Conservation (phyloP, 768 basidiomycete species). For the Candolleomyces eurysporus region DNA sequence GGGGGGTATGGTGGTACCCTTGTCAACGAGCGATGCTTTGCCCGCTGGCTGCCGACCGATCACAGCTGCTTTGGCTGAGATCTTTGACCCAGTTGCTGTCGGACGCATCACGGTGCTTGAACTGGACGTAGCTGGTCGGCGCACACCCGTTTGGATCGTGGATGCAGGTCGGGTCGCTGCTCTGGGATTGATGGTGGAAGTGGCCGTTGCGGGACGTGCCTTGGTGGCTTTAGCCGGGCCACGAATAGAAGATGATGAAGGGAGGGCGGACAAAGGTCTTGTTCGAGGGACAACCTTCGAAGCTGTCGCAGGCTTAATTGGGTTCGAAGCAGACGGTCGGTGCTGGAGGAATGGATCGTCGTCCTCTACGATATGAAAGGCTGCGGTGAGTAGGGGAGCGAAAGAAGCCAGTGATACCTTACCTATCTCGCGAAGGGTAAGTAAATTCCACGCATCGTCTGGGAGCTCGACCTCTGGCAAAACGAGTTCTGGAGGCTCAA, state of each 20-base stretch:
- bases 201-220: constrained; percentile 6
- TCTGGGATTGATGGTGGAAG: neutral
- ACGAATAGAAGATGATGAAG: neutral
- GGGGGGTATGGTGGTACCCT: neutral
- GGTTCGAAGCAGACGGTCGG: neutral
- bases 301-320: neutral
- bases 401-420: neutral
- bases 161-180: neutral
- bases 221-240: neutral
- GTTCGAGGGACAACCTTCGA: neutral
- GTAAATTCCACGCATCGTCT: neutral
- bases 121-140: neutral
- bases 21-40: neutral
- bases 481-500: constrained; percentile 26
- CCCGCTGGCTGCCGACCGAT: neutral
- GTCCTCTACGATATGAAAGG: neutral
- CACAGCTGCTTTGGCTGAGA: neutral
- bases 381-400: neutral
- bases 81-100: neutral
- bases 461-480: constrained; percentile 9
- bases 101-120: neutral
- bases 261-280: constrained; percentile 5
- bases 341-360: constrained; percentile 9
- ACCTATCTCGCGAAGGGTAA: constrained; percentile 7
- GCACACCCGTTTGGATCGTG: neutral